phyloP scores from a whole-genome alignment of 805 yeast genomes.

The Zygotorulaspora florentina region DNA sequence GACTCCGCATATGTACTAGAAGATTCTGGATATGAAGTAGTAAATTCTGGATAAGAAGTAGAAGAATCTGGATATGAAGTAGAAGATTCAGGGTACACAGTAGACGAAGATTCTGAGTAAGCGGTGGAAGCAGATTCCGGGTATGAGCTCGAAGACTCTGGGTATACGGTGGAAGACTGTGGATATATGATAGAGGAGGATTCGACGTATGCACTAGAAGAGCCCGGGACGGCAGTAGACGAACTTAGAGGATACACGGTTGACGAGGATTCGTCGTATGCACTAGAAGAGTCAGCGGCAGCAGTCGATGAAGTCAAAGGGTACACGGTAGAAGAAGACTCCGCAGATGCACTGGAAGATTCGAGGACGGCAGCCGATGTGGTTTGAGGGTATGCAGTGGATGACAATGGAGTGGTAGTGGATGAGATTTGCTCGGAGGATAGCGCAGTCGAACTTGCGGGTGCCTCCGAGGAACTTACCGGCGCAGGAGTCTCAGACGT shows the following conservation, averaged over 20 bases:
- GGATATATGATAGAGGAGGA: neutral
- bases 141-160: neutral
- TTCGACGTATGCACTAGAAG: neutral
- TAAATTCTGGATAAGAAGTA: neutral
- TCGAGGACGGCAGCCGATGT: neutral
- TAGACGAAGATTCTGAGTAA: neutral
- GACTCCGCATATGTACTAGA: neutral
- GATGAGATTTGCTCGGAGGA: neutral
- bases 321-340: slow-evolving; percentile 2
- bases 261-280: neutral
- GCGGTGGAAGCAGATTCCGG: neutral
- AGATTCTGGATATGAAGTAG: neutral
- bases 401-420: neutral
- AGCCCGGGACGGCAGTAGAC: neutral
- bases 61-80: neutral
- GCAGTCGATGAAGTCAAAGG: neutral
- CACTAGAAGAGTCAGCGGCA: neutral
- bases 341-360: neutral
- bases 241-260: neutral
- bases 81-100: neutral
- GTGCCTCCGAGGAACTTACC: too few relatives aligned
- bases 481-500: too few relatives aligned
- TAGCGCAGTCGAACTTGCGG: neutral
- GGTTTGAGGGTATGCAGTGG: neutral
- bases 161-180: neutral